Base-by-base conservation (phyloP, 495 filamentous ascomycete species). In the Aspergillus leporis region DNA sequence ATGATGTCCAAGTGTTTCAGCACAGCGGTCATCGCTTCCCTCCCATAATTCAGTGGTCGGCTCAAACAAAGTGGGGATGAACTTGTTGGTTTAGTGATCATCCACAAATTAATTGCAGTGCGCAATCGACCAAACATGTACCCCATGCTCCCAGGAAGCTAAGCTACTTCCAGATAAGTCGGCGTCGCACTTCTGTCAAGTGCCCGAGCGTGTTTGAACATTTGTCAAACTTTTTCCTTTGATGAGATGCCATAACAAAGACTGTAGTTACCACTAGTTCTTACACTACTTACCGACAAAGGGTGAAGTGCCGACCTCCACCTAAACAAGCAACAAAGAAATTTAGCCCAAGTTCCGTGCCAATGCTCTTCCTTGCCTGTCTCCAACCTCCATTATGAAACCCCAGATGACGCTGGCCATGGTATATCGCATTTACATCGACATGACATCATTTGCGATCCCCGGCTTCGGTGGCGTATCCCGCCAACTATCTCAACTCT, bases 401-500 rank as follows among this genome's bases (percentile, higher is more conserved):
- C 6, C 25, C 25, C 36, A 40, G 2, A 40, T 40, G 36, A 40
- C 36, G 36, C 3, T 40, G 16, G 16, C 16, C 16, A 40, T 40
- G 16, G 2, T 12, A 40, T n/a, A 31, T 48, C 46, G 14, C 0
- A 0, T 48, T 25, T 47, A 58, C 53, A 62, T 65, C 49, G 49
- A 36, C 56, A 65, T 68, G 65, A 65, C 65, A 68, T 68, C 62
- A 68, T 63, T 30, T 30, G 2, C 30, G 16, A 40, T 40, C 2
- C 36, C 16, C 12, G 36, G 10, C 36, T 4, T 40, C 3, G 16
- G 36, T 40, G 36, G 36, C 36, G 36, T 40, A 40, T n/a, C n/a
- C n/a, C n/a, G 3, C 10, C 36, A 40, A 40, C 36, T n/a, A 40
- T 40, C 9, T n/a, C 36, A 13, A n/a, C 16, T 40, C 16, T 40